Percentiles rank a stretch among this genome's conserved stretches.
Evolutionary conservation across 1,139 yeast species (phyloP).

Genomic region (Debaryomyces sp.): DNA sequence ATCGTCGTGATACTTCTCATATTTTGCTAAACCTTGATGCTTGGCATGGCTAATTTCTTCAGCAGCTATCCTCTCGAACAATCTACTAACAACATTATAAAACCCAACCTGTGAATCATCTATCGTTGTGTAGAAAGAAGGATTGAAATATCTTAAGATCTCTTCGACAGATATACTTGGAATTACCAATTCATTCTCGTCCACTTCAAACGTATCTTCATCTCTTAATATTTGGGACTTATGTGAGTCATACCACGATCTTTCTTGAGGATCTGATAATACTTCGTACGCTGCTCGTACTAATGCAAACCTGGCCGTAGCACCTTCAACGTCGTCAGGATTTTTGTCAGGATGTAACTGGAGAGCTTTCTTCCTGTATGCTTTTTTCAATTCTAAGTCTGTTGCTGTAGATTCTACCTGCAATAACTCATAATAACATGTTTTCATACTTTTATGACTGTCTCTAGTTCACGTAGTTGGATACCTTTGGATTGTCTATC

Average conservation of each 20-base stretch:
- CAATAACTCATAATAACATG: constrained; percentile 82
- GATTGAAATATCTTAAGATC: constrained; percentile 71
- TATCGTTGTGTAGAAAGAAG: constrained; percentile 58
- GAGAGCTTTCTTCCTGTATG: constrained; percentile 83
- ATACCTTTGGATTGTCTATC: not conserved
- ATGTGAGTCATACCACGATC: constrained; percentile 96
- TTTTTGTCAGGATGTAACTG: constrained; percentile 92
- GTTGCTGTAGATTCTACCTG: constrained; percentile 69
- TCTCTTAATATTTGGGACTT: constrained; percentile 71
- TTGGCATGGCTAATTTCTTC: constrained; percentile 83
- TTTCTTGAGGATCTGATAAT: constrained; percentile 86
- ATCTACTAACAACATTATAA: constrained; percentile 61
- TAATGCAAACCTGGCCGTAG: constrained; percentile 77
- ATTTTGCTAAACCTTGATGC: constrained; percentile 55
- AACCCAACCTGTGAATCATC: constrained; percentile 72
- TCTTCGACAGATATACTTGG: constrained; percentile 71
- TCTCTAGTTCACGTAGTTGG: not conserved
- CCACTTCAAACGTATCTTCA: constrained; percentile 46
- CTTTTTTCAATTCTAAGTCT: constrained; percentile 79
- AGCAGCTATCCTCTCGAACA: constrained; percentile 74
- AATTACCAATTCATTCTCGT: constrained; percentile 37
- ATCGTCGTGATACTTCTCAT: constrained; percentile 57
- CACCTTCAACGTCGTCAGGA: constrained; percentile 77
- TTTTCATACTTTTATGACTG: constrained; percentile 50
- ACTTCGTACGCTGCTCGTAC: constrained; percentile 93